Base-by-base conservation (phyloP, 805 yeast genomes). In the Sungouiozyma ichnusensis region DNA sequence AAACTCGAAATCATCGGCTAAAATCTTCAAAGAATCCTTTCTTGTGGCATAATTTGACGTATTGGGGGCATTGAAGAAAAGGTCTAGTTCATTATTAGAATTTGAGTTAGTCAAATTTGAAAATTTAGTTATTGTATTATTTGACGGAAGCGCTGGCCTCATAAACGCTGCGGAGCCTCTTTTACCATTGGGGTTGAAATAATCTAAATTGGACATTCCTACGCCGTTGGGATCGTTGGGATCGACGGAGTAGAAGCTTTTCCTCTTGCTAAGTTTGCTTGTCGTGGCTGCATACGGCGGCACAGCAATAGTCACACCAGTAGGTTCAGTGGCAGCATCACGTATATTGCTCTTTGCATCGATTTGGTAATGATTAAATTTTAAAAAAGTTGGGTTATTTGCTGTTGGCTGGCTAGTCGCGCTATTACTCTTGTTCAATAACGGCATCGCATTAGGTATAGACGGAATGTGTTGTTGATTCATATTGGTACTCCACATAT, bases 321-420 rank as follows among this genome's bases (percentile, higher is more conserved):
- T 24, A 11, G 29, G 9, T 11, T 11, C 29, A 24, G 29, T 27
- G 45, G 38, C 36, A 47, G 39, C n/a, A n/a, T n/a, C n/a, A n/a
- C n/a, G n/a, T n/a, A 20, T 39, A 33, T 44, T 48, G 36, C 37
- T 41, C 39, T 39, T 46, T 36, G 31, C 46, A 15, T 39, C 46
- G 19, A 35, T 41, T 11, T 34, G 44, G 20, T n/a, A 42, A 31
- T n/a, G 14, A 15, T 37, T 43, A 1, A 16, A 11, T 17, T 42
- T 24, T 7, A 24, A 6, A 11, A 24, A 24, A 11, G 3, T 60
- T 55, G 3, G 73, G 65, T 39, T 65, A 60, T 48, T 71, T 72
- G 1, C 74, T 71, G 41, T 73, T 77, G 39, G 71, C 46, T 40
- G 70, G 75, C 48, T 73, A 77, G 38, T 74, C 66, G n/a, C 58